A percentile compares a stretch with the other conserved stretches of the same genome.
Conservation (phyloP, 2,329 filamentous ascomycete genomes). For the Ophiostoma australiae region DNA sequence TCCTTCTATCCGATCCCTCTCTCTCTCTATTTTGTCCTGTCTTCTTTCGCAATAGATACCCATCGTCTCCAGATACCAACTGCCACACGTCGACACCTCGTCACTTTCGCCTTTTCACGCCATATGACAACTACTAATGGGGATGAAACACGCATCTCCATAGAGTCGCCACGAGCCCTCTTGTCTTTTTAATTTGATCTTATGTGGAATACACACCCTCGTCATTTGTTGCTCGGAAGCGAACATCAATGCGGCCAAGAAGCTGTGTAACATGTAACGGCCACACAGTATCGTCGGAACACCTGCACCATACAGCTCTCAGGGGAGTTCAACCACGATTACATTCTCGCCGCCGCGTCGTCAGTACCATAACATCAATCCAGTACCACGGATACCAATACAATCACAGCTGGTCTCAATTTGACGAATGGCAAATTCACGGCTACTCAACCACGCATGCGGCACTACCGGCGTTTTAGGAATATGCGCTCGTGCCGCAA, state of each 20-base stretch:
- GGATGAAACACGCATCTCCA: too few relatives aligned
- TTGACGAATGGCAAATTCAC: not conserved
- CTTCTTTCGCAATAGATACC: not conserved
- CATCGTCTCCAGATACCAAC: not conserved
- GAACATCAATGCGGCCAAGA: not conserved
- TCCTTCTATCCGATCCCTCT: too few relatives aligned
- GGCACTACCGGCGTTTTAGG: not conserved
- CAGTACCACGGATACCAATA: too few relatives aligned
- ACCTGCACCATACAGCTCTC: not conserved
- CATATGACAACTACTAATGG: too few relatives aligned
- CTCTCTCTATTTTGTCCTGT: not conserved
- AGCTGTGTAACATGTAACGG: not conserved
- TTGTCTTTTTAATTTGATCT: too few relatives aligned
- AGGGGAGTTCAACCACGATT: too few relatives aligned
- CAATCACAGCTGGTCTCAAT: not conserved
- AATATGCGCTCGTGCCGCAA: not conserved
- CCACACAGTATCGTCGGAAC: not conserved
- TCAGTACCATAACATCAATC: not conserved
- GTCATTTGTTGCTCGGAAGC: not conserved
- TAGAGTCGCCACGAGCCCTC: too few relatives aligned
- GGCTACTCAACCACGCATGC: not conserved
- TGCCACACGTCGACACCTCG: not conserved
- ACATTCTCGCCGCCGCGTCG: not conserved
- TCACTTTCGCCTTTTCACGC: not conserved
- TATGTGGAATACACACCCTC: too few relatives aligned